These are phyloP conservation scores for Austroboletus festivus DNA, from an alignment of 768 basidiomycete species.

Conservation along the genomic window DNA sequence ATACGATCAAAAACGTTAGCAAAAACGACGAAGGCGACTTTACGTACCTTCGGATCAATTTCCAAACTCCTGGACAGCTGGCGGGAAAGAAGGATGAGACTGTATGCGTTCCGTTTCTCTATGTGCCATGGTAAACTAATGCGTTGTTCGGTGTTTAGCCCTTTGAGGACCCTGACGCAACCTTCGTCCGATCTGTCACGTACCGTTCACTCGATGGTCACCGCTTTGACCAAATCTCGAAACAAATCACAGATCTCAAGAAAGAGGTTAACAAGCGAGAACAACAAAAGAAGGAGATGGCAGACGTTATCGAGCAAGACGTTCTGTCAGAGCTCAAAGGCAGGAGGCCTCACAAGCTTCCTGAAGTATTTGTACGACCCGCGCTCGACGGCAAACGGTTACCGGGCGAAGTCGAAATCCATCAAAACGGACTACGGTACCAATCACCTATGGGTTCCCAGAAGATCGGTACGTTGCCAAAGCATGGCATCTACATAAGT, in stretches of 20 bases:
- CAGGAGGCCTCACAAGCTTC: constrained; percentile 78
- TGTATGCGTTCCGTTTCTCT: constrained; percentile 39
- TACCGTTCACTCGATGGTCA: constrained; percentile 89
- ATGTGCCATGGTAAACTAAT: constrained; percentile 4
- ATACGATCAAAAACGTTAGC: constrained; percentile 95
- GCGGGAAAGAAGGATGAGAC: constrained; percentile 99
- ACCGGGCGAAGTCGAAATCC: constrained; percentile 97
- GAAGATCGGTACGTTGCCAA: constrained; percentile 69
- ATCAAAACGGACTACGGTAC: constrained; percentile 95
- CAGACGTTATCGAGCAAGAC: constrained; percentile 96
- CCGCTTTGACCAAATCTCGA: constrained; percentile 85
- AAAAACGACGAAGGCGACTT: constrained; percentile 97
- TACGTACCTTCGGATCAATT: constrained; percentile 94
- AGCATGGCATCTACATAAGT: background rate
- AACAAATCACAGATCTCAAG: constrained; percentile 92
- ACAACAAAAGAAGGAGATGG: constrained; percentile 97
- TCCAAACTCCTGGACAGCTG: constrained; percentile 96
- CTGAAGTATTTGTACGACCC: constrained; percentile 91
- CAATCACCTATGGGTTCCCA: constrained; percentile 82
- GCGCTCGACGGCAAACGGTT: constrained; percentile 92
- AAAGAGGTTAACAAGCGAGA: constrained; percentile 97
- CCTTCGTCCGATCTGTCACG: constrained; percentile 92
- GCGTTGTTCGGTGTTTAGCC: constrained; percentile 46
- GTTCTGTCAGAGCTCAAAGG: constrained; percentile 86
- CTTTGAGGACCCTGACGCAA: constrained; percentile 94